phyloP scores from a whole-genome alignment of 176 grass and related monocot genomes.

The Saccharum officinarum region DNA sequence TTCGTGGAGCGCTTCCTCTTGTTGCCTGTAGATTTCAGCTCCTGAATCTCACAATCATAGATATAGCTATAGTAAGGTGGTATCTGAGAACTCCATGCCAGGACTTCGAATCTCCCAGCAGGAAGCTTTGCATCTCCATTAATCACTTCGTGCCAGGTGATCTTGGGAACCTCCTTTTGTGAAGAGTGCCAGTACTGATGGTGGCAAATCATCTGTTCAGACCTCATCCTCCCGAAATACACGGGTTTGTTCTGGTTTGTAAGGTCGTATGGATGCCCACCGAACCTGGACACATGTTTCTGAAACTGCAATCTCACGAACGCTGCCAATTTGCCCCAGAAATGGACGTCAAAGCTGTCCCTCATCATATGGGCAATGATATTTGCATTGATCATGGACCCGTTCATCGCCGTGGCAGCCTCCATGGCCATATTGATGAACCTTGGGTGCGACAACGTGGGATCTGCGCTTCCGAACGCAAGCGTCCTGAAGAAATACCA shows the following conservation, averaged over 20 bases:
- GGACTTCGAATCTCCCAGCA: background rate
- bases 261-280: background rate
- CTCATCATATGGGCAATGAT: background rate
- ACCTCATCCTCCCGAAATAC: background rate
- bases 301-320: background rate
- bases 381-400: background rate
- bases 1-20: too few relatives aligned
- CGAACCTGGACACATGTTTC: background rate
- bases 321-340: background rate
- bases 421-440: background rate
- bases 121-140: background rate
- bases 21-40: too few relatives aligned
- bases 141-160: background rate
- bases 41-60: too few relatives aligned
- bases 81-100: background rate
- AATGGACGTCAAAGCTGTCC: background rate
- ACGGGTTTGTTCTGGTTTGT: background rate
- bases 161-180: background rate
- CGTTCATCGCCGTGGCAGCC: background rate
- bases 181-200: background rate
- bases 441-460: background rate
- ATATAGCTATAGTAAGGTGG: background rate
- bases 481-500: background rate
- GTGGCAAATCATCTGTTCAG: background rate
- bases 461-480: background rate